A percentile compares a stretch with the other conserved stretches of the same genome.
phyloP scores from a whole-genome alignment of 2,329 filamentous ascomycete species.

The Orbilia ellipsospora region DNA sequence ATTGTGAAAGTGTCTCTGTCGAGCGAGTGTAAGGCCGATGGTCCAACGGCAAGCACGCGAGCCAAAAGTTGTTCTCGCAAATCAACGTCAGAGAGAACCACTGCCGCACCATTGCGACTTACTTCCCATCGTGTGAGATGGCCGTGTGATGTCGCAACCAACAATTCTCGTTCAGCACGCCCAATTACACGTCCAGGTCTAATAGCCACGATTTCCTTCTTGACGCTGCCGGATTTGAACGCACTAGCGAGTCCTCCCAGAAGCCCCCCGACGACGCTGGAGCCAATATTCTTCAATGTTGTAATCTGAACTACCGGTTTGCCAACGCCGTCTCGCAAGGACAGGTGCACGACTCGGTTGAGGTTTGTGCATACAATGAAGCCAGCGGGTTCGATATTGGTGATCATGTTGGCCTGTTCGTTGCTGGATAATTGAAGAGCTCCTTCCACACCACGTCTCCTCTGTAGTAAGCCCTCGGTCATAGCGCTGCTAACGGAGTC shows the following conservation, averaged over 20 bases:
- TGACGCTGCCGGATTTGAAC: constrained; percentile 75
- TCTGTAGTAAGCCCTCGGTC: constrained; percentile 58
- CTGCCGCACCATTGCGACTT: constrained; percentile 85
- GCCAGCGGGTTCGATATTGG: constrained; percentile 86
- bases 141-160: constrained; percentile 81
- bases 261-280: constrained; percentile 61
- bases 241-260: constrained; percentile 79
- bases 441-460: constrained; percentile 59
- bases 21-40: constrained; percentile 39
- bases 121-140: constrained; percentile 87
- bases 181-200: constrained; percentile 76
- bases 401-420: constrained; percentile 79
- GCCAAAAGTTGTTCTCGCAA: constrained; percentile 72
- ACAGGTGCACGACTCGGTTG: constrained; percentile 87
- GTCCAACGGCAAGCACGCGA: constrained; percentile 56
- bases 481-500: constrained; percentile 76
- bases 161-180: constrained; percentile 84
- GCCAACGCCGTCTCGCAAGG: constrained; percentile 85
- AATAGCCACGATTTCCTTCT: constrained; percentile 83
- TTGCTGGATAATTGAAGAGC: constrained; percentile 72
- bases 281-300: constrained; percentile 74
- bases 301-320: constrained; percentile 82
- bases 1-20: constrained; percentile 71
- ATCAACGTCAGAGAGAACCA: constrained; percentile 78
- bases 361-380: constrained; percentile 87